Evolutionary conservation across 2,329 filamentous ascomycete genomes (phyloP).

Genomic region (Ophiostoma australiae): DNA sequence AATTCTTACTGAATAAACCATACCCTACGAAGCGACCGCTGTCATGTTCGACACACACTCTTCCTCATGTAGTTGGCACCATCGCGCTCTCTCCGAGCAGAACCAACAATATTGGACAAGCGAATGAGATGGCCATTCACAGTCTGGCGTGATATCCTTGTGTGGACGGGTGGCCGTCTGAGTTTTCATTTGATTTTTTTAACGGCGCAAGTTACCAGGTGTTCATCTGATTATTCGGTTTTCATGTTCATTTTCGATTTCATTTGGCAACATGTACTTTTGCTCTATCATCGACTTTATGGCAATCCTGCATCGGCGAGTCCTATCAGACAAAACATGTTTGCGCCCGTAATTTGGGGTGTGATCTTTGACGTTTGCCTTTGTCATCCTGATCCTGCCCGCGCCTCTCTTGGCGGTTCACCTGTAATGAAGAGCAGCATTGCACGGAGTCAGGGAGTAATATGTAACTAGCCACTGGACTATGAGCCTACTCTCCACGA

Average conservation of each 20-base stretch:
- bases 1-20: not conserved
- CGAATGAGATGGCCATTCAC: conserved; percentile 22
- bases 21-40: not conserved
- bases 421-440: not conserved
- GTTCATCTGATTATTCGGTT: not conserved
- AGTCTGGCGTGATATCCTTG: conserved; percentile 22
- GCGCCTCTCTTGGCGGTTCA: conserved; percentile 9
- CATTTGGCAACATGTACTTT: not conserved
- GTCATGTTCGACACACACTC: not conserved
- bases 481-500: not conserved
- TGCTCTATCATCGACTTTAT: not conserved
- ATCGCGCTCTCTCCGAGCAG: conserved; percentile 20
- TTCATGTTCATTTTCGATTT: not conserved
- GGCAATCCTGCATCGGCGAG: not conserved
- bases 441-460: not conserved
- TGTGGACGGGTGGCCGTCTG: conserved; percentile 19
- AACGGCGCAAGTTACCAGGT: not conserved
- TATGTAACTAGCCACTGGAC: not conserved
- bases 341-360: not conserved
- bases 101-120: not conserved
- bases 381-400: not conserved
- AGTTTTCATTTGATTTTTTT: conserved; percentile 18
- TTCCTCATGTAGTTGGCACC: not conserved
- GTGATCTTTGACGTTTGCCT: not conserved
- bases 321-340: not conserved